Percentiles rank a stretch among this genome's conserved stretches.
Evolutionary conservation across 306 rosid genomes (phyloP).

Genomic region (Casuarina glauca): DNA sequence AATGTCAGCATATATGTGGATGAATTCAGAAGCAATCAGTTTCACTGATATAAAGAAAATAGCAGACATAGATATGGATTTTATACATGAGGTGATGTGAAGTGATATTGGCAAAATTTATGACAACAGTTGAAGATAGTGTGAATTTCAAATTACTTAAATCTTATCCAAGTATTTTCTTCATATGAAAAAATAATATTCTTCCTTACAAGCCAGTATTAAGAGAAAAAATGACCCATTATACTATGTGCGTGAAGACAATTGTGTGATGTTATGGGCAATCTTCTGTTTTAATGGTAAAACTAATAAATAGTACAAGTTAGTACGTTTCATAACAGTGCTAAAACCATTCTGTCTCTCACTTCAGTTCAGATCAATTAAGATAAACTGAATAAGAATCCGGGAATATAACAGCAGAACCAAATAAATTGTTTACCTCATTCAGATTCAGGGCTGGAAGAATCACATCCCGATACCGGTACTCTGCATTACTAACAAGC

Average conservation of each 20-base stretch:
- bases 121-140: neutral
- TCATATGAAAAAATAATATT: too few relatives aligned
- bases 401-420: constrained; percentile 4
- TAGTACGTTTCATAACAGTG: neutral
- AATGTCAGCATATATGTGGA: neutral
- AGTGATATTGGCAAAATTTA: neutral
- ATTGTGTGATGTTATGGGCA: neutral
- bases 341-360: neutral
- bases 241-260: too few relatives aligned
- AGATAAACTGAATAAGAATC: neutral
- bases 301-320: neutral
- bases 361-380: neutral
- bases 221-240: too few relatives aligned
- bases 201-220: too few relatives aligned
- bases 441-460: constrained; percentile 82
- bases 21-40: neutral
- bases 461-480: constrained; percentile 83
- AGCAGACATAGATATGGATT: neutral
- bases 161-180: too few relatives aligned
- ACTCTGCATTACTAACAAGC: constrained; percentile 83
- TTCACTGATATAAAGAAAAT: neutral
- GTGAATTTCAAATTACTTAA: too few relatives aligned
- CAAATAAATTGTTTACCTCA: constrained; percentile 41
- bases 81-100: neutral
- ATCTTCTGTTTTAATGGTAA: neutral